Evolutionary conservation across 2,329 filamentous ascomycete species (phyloP), one percentile per base, ranked within the genome.

Genomic region (Sporothrix schenckii): DNA sequence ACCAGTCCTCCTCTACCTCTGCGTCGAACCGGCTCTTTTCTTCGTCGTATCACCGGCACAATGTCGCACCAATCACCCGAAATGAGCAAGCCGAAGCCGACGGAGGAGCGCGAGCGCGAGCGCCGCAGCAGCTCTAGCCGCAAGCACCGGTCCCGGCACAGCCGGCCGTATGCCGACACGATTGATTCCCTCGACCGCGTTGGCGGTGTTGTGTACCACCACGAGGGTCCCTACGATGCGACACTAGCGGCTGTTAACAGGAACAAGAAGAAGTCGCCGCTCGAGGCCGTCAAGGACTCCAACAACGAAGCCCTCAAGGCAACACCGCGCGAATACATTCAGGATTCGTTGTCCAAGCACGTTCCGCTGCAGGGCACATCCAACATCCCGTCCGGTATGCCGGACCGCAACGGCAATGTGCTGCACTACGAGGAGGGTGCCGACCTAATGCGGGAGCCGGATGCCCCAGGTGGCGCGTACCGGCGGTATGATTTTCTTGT

Each of bases 191-290:
- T 98, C 1, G 94, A 97, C 77, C 84, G 83, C 4, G 63, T 53
- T 68, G 79, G 85, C 53, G 86, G 87, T 66, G 85, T 85, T 21
- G 81, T 85, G 2, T 97, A 97, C 79, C 94, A 97, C 79, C 94
- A 98, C 76, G 92, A 91, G 73, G 94, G 94, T 0, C 94, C 94
- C 0, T 98, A 92, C 75, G 94, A 98, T 78, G 92, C 94, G 11
- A 91, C 92, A 2, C 84, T 92, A 68, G 83, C 90, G 1, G 87
- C 91, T 14, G 87, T 92, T 63, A 97, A 97, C 80, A 83, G 81
- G 4, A 84, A 88, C 75, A 84, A 82, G 75, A 80, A 80, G 73
- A 83, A 83, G 71, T 89, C 92, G 3, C 94, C 94, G 0, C 81
- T 97, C 9, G 92, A 91, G 39, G 94, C 94, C 2, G 86, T 97